Evolutionary conservation across 176 grass and related monocot genomes (phyloP), one percentile per base, ranked within the genome.

Genomic region (Bothriochloa decipiens): DNA sequence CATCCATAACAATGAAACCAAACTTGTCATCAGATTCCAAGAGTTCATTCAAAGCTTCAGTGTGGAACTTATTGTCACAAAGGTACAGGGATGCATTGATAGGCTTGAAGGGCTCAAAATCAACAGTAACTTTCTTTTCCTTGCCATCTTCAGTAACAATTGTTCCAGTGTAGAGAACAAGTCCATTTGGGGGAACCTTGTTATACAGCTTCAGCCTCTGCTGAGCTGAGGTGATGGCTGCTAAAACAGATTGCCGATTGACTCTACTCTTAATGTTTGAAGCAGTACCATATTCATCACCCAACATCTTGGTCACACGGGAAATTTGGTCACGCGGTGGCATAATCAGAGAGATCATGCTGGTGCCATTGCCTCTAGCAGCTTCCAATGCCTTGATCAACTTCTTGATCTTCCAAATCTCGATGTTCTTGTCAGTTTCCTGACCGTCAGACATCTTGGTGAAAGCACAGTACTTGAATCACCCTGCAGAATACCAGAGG

Each of bases 331-430:
- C 92, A 39, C 89, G 86, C 39, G 92, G 89, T 20, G 92, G 92
- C 92, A 94, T 94, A 77, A 94, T 94, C 35, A 91, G 66, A 68
- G 89, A 94, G 57, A 94, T 94, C 92, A 94, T 94, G 81, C 92
- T 94, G 39, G 92, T 91, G 15, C 89, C 89, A 87, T 94, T 89
- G n/a, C 92, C 86, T 69, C 92, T 82, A 81, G 92, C 92, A 86
- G 92, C 91, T 40, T 94, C 92, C 14, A 91, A 76, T 41, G 63
- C 92, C 88, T 94, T 94, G 65, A 94, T 94, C 83, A 94, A 82
- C 70, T 91, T 94, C 39, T 94, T 94, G 28, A 94, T 91, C 83
- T 94, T 94, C 92, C 92, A 94, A 55, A 94, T 94, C 80, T 94
- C 92, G 77, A 94, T 94, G 14, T 94, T 94, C 89, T 91, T 94